phyloP scores from a whole-genome alignment of 1,284 basidiomycete species.

The Bjerkandera adusta region DNA sequence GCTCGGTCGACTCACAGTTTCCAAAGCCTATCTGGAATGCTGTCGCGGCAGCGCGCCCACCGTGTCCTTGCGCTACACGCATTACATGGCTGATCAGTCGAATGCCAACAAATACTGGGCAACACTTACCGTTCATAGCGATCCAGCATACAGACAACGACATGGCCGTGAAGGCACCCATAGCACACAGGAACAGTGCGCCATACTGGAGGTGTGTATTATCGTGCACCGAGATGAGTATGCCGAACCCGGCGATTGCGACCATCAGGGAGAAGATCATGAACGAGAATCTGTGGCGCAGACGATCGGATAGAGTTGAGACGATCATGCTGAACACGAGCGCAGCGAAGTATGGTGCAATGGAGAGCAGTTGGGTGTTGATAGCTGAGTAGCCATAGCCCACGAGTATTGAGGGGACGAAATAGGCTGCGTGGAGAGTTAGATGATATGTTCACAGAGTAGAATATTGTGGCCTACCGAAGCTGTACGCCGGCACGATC shows the following conservation, averaged over 20 bases:
- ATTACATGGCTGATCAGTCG: too few species aligned
- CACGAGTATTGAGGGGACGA: conserved; percentile 30
- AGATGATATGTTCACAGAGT: too few species aligned
- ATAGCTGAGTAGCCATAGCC: conserved; percentile 41
- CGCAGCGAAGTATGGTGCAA: conserved; percentile 39
- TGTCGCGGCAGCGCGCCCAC: conserved; percentile 25
- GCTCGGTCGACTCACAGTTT: conserved; percentile 21
- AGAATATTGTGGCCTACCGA: conserved; percentile 14
- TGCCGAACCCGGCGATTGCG: conserved; percentile 19
- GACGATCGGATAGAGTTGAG: conserved; percentile 19
- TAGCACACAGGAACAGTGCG: conserved; percentile 23
- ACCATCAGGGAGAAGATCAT: conserved; percentile 15
- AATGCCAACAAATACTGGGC: too few species aligned
- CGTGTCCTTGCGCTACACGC: conserved; percentile 27
- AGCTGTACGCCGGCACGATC: conserved; percentile 25
- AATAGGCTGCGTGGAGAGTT: too few species aligned
- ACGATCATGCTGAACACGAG: conserved; percentile 25
- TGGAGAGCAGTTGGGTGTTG: conserved; percentile 45
- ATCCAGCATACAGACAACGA: conserved; percentile 29
- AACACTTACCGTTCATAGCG: conserved; percentile 24
- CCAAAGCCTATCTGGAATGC: conserved; percentile 32
- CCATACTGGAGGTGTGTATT: conserved; percentile 23
- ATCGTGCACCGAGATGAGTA: conserved; percentile 20
- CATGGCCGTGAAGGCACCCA: conserved; percentile 24
- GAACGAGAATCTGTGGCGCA: conserved; percentile 22